Evolutionary conservation across 345 rosid species (phyloP), one percentile per base, ranked within the genome.

Genomic region (Iberis pinnata): DNA sequence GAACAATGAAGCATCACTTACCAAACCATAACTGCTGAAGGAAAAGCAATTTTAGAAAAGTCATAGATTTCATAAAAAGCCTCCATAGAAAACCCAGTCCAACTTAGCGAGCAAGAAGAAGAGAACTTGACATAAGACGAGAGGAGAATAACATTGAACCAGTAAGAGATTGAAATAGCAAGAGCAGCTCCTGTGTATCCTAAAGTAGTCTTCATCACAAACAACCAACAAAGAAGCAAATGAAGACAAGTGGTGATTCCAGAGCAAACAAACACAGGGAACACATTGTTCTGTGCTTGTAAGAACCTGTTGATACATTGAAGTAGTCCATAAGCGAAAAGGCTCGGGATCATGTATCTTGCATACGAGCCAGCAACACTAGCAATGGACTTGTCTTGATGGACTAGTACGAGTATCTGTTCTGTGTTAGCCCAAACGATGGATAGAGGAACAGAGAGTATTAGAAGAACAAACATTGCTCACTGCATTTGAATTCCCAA

Each of bases 11-110:
- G n/a, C n/a, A n/a, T n/a, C n/a, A 57, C 50, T 12, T 73, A 77
- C 79, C 83, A 79, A 38, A 70, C 73, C 95, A 81, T 83, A 39
- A 75, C 16, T 9, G 88, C 76, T 1, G 95, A 83, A 44, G 92
- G 95, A 59, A 83, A 58, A 22, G 82, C 80, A 17, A 83, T 80
- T 19, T 49, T 69, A 22, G 79, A 17, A 65, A 87, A 83, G 46
- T 51, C 10, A 27, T 76, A 27, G 29, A 70, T 51, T 4, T 56
- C 56, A 40, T 9, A 6, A 2, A 76, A 67, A 13, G 84, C 78
- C 46, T 78, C 83, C 64, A 11, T 73, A 0, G 96, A 81, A 62
- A 87, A 87, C 5, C 96, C 92, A 0, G 70, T 51, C 92, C 92
- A 81, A 18, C 86, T 77, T 49, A 67, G 68, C 1, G 70, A 19